These are phyloP conservation scores for Boletellus deceptivus DNA, from an alignment of 1,284 basidiomycete species.

Conservation along the genomic window DNA sequence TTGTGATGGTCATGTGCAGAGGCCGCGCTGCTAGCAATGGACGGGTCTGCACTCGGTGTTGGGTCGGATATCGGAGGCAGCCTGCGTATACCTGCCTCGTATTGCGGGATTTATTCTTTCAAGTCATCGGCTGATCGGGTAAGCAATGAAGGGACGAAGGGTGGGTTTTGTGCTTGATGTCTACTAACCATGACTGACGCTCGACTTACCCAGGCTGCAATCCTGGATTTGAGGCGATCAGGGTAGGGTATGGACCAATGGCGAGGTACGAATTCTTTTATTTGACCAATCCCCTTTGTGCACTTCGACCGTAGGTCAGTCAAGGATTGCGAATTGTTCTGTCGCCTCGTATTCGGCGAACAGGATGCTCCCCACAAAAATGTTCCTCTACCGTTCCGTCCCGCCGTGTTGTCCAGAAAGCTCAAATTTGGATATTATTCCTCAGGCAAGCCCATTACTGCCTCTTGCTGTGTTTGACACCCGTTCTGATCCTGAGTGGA, in stretches of 20 bases:
- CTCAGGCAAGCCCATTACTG: conserved; percentile 42
- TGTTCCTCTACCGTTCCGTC: conserved; percentile 60
- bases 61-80: conserved; percentile 81
- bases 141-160: conserved; percentile 46
- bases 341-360: conserved; percentile 54
- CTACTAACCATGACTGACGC: conserved; percentile 1
- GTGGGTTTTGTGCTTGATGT: conserved; percentile 30
- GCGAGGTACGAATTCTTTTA: conserved; percentile 46
- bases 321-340: conserved; percentile 62
- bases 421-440: conserved; percentile 74
- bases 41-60: conserved; percentile 75
- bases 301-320: conserved; percentile 47
- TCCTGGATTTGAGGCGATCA: conserved; percentile 69
- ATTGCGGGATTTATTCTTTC: conserved; percentile 78
- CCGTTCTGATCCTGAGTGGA: background rate
- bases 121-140: conserved; percentile 67
- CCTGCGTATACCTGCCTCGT: conserved; percentile 76
- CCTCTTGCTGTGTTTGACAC: background rate
- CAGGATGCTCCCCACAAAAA: conserved; percentile 41
- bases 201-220: conserved; percentile 39
- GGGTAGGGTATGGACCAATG: conserved; percentile 69
- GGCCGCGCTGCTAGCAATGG: conserved; percentile 70
- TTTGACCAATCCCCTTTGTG: background rate
- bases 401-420: conserved; percentile 51
- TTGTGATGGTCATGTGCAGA: conserved; percentile 38